Base-by-base conservation (phyloP, 2,329 filamentous ascomycete genomes). In the Emmonsia crescens region DNA sequence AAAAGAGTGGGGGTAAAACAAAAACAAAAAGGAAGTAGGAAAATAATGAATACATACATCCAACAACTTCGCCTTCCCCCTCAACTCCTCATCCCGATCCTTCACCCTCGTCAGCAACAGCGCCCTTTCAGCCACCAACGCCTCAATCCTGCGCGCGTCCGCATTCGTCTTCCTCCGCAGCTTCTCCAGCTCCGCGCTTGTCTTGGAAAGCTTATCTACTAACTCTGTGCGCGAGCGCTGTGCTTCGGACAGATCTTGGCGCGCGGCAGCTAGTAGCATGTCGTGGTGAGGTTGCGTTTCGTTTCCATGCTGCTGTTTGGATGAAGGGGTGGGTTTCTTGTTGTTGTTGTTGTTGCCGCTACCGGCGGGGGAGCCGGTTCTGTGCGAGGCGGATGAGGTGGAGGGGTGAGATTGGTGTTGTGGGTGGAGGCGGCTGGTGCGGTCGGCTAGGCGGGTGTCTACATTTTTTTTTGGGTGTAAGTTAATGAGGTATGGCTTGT, bases 41-140 rank as follows among this genome's bases (percentile, higher is more conserved):
- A 58, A 27, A 21, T 12, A 3, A 29, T 38, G 36, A 1, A 14
- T 33, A 69, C 78, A 57, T 75, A 88, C 86, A 79, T 91, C 88
- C 2, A 96, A 82, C 66, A 96, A 77, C 72, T 92, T 90, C 38
- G 86, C 85, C 79, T 96, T 96, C 63, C 86, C 89, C 61, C 82
- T 83, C 38, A 96, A 76, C 78, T 97, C 94, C 68, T 95, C 89
- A 64, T 95, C 90, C 36, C 89, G 80, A 73, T 96, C 93, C 65
- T 84, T 86, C 48, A 96, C 77, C 64, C 86, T 86, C 49, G 85
- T 81, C 57, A 83, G 79, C 21, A 94, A 77, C 1, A 79, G 75
- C 21, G 81, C 79, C 40, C 84, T 83, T 68, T 91, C 86, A 29
- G 79, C 76, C 24, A 85, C 83, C 21, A 95, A 77, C 27, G 82